Evolutionary conservation across 805 yeast genomes (phyloP), one percentile per base, ranked within the genome.

Genomic region (Cyberlindnera euphorbiiphila): DNA sequence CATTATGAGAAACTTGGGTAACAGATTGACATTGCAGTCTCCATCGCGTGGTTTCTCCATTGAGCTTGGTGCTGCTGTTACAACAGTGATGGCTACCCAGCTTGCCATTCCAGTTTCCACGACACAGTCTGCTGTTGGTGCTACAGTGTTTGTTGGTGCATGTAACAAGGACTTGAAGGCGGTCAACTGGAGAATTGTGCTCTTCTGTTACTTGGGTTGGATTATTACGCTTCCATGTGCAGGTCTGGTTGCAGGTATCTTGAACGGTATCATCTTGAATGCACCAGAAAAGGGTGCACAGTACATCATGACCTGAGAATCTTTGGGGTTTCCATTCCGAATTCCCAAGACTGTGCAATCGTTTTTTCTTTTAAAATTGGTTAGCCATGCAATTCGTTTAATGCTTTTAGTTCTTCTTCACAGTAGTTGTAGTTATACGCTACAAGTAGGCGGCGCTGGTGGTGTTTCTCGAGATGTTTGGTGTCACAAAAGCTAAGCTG

Each of bases 81-180:
- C 91, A 7, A 74, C 79, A 9, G 79, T 80, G 30, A 72, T 83
- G 76, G 89, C 91, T 21, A 76, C 91, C 6, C 82, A 79, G 58
- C 68, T 82, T 45, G 65, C 71, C 5, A 76, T 82, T 46, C 91
- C 91, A 31, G 75, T 81, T 22, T 81, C 88, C 7, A 83, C 91
- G 20, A 83, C 91, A 5, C 89, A 82, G 61, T 73, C 78, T 57
- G 85, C 87, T 11, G 81, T 78, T 39, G 91, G 91, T 42, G 85
- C 86, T 42, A 79, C 85, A 26, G 85, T 82, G 6, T 76, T 74
- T 52, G 85, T 83, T 47, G 91, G 88, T 38, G 64, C 81, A 42
- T 80, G 86, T 64, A 83, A 82, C 68, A 65, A 64, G 50, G 84
- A 78, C 53, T 46, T 68, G 51, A 72, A 62, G 48, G 72, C 84